These are phyloP conservation scores for Oleoguttula mirabilis DNA, from an alignment of 495 filamentous ascomycete genomes.

Conservation along the genomic window DNA sequence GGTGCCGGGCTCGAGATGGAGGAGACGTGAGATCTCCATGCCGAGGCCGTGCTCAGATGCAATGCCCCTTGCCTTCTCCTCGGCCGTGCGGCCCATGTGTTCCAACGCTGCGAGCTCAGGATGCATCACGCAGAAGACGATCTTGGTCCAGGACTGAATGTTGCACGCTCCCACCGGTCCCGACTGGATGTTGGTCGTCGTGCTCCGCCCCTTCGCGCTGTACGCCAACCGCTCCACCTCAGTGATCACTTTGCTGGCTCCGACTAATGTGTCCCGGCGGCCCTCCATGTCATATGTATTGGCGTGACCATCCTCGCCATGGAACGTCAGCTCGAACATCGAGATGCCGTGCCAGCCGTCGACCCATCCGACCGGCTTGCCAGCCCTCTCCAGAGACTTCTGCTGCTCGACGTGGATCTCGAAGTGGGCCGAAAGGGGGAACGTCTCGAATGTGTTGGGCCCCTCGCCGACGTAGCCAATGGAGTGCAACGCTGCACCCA, in stretches of 20 bases:
- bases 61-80: constrained; percentile 8
- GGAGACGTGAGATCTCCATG: constrained; percentile 3
- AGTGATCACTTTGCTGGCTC: constrained; percentile 5
- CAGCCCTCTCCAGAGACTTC: constrained; percentile 9
- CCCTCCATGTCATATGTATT: constrained; percentile 7
- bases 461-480: constrained; percentile 15
- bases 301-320: constrained; percentile 5
- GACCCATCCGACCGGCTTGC: constrained; percentile 10
- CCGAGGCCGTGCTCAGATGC: constrained; percentile 11
- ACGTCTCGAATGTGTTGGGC: constrained; percentile 11
- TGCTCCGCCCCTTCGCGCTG: constrained; percentile 1
- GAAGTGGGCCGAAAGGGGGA: constrained; percentile 14
- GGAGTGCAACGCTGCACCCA: constrained; percentile 7
- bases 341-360: constrained; percentile 15
- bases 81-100: constrained; percentile 9
- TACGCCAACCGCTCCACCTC: constrained; percentile 1
- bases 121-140: constrained; percentile 17
- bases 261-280: constrained; percentile 4
- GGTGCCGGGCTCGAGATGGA: constrained; percentile 10
- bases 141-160: constrained; percentile 12
- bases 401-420: constrained; percentile 16
- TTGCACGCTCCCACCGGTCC: constrained; percentile 16
- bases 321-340: constrained; percentile 1
- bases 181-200: constrained; percentile 12
- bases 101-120: constrained; percentile 1